Evolutionary conservation across 2,329 filamentous ascomycete species (phyloP).

Genomic region (Cordyceps cicadae): DNA sequence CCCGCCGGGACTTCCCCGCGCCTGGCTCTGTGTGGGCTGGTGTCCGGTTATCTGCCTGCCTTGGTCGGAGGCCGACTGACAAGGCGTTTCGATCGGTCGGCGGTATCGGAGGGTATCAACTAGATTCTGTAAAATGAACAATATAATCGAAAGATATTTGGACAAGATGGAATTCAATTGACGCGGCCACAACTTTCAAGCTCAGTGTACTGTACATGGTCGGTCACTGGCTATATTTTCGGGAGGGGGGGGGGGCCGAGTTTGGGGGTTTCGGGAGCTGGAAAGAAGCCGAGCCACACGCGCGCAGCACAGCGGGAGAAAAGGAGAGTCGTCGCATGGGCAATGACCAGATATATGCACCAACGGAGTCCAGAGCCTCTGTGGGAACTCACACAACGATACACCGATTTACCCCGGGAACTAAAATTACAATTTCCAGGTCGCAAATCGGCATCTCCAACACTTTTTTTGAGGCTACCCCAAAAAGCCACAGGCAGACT

Average conservation of each 20-base stretch:
- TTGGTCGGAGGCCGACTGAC: neutral
- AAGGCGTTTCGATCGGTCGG: neutral
- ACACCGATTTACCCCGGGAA: neutral
- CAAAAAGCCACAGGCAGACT: neutral
- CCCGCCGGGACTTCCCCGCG: conserved; percentile 9
- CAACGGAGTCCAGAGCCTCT: neutral
- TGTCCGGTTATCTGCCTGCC: neutral
- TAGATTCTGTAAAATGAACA: neutral
- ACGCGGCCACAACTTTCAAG: neutral
- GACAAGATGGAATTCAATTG: neutral
- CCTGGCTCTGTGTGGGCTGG: neutral
- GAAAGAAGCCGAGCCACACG: conserved; percentile 2
- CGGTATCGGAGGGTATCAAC: neutral
- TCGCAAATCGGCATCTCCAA: conserved; percentile 3
- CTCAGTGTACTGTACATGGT: neutral
- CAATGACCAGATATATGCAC: neutral
- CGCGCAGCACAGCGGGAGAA: neutral
- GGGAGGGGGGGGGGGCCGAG: too few relatives aligned
- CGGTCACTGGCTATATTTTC: neutral
- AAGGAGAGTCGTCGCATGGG: neutral
- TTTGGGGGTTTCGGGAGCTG: neutral
- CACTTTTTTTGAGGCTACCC: neutral
- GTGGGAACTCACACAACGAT: neutral
- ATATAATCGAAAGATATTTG: neutral
- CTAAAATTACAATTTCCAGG: neutral